Evolutionary conservation across 768 basidiomycete genomes (phyloP).

Genomic region (Leccinum broughii): DNA sequence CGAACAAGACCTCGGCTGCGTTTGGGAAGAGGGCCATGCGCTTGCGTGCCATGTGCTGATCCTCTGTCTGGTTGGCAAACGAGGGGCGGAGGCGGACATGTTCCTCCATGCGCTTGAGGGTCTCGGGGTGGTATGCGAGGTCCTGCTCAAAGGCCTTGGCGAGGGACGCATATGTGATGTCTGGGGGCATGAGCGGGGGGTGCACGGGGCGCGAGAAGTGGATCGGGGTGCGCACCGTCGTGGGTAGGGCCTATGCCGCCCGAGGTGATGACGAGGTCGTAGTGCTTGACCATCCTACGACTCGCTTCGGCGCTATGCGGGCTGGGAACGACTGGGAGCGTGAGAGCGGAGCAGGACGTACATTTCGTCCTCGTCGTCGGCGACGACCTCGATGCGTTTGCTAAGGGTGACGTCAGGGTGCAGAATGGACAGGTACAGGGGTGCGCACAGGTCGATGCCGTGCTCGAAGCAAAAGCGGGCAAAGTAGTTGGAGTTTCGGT

Average conservation of each 20-base stretch:
- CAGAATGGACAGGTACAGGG: background rate
- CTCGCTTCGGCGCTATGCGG: conserved; percentile 76
- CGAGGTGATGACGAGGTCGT: conserved; percentile 89
- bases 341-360: conserved; percentile 2
- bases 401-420: conserved; percentile 36
- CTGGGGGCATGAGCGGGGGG: conserved; percentile 35
- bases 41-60: conserved; percentile 73
- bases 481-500: conserved; percentile 83
- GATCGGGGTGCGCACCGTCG: conserved; percentile 54
- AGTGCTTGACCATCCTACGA: conserved; percentile 71
- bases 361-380: conserved; percentile 92
- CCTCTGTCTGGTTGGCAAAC: conserved; percentile 61
- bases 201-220: background rate
- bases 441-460: conserved; percentile 70
- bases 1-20: conserved; percentile 75
- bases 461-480: conserved; percentile 88
- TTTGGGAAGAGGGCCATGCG: conserved; percentile 92
- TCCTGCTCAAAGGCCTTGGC: conserved; percentile 78
- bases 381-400: conserved; percentile 87
- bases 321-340: background rate
- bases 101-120: conserved; percentile 68
- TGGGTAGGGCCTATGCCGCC: conserved; percentile 94
- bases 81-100: conserved; percentile 57
- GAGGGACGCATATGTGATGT: conserved; percentile 88
- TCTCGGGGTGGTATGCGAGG: conserved; percentile 76